Evolutionary conservation across 768 basidiomycete species (phyloP).

Genomic region (Mycena albidolilacea): DNA sequence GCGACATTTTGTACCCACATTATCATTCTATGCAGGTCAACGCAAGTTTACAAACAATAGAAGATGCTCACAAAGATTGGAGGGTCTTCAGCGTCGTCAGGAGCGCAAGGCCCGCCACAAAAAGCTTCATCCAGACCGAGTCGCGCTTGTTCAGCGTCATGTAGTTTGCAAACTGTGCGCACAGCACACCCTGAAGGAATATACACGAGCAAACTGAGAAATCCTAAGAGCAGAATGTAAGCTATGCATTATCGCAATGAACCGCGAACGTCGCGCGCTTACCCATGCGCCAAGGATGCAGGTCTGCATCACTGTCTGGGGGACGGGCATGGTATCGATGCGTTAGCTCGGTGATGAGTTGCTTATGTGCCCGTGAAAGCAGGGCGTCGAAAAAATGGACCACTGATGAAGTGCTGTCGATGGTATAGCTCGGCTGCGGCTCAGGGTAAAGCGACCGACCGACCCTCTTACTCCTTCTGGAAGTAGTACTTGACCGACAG

Average conservation of each 20-base stretch:
- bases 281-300: not conserved
- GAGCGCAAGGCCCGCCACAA: not conserved
- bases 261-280: not conserved
- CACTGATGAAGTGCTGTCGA: no score
- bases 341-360: no score
- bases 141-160: not conserved
- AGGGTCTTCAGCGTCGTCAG: not conserved
- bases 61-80: not conserved
- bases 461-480: no score
- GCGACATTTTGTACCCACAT: slow-evolving; percentile 1
- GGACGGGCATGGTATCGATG: no score
- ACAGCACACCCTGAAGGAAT: not conserved
- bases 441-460: no score
- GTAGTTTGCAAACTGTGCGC: not conserved
- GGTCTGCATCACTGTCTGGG: no score
- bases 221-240: not conserved
- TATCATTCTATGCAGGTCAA: not conserved
- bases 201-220: not conserved
- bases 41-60: not conserved
- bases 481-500: no score
- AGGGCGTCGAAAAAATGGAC: no score
- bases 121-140: not conserved
- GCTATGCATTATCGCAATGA: not conserved
- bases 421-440: no score
- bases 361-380: no score